phyloP scores from a whole-genome alignment of 2,329 filamentous ascomycete genomes.

The Fusarium gaditjirri region DNA sequence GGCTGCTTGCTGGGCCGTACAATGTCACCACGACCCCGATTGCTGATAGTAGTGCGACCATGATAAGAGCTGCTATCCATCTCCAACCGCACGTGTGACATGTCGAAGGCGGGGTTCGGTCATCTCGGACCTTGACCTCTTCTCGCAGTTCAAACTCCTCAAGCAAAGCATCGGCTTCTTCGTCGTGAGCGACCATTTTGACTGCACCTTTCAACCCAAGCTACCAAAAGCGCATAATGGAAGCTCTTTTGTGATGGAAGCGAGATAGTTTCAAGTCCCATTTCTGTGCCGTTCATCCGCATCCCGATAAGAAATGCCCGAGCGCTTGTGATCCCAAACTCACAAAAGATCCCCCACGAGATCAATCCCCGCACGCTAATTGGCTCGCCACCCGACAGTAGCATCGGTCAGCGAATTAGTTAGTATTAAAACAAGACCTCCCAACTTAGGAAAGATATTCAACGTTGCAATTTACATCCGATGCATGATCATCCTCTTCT shows the following conservation, averaged over 20 bases:
- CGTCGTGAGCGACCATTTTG: slow-evolving; percentile 15
- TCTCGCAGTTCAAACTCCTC: not conserved
- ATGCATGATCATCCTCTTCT: not conserved
- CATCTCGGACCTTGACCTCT: not conserved
- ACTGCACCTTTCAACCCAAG: not conserved
- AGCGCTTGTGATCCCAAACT: not conserved
- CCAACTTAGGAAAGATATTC: slow-evolving; percentile 10
- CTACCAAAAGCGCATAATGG: not conserved
- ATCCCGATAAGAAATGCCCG: not conserved
- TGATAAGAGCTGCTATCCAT: not conserved
- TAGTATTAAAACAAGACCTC: not conserved
- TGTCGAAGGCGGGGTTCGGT: rapidly evolving
- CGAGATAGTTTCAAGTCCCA: not conserved
- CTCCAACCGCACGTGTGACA: not conserved
- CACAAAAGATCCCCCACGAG: slow-evolving; percentile 10
- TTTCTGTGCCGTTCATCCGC: slow-evolving; percentile 10
- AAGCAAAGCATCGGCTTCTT: slow-evolving; percentile 10
- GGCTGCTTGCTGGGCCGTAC: rapidly evolving
- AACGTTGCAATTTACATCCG: not conserved
- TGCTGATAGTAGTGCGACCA: not conserved
- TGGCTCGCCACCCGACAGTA: not conserved
- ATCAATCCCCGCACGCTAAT: not conserved
- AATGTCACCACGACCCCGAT: not conserved
- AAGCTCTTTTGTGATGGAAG: not conserved
- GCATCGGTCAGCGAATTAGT: not conserved